A percentile compares a stretch with the other conserved stretches of the same genome.
Evolutionary conservation across 176 grass and related monocot species (phyloP).

Genomic region (Ensete glaucum): DNA sequence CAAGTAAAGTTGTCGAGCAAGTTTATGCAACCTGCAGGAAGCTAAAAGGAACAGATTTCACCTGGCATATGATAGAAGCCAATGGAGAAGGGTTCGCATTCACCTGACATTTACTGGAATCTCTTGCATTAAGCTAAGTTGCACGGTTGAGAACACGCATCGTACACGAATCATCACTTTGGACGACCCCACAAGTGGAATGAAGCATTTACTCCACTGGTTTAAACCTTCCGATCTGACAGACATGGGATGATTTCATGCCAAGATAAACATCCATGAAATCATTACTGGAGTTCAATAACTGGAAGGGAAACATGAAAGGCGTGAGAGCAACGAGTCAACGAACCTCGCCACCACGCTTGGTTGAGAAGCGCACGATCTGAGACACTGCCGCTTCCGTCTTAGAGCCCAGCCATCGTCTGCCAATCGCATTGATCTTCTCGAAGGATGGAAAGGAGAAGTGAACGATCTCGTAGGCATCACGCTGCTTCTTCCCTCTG

Average conservation of each 20-base stretch:
- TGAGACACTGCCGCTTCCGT: conserved; percentile 32
- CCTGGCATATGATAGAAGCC: no score
- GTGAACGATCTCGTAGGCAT: conserved; percentile 69
- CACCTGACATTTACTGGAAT: conserved; percentile 69
- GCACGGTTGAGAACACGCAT: conserved; percentile 28
- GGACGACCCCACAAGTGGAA: conserved; percentile 67
- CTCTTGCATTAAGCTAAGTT: conserved; percentile 73
- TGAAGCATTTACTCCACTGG: conserved; percentile 51
- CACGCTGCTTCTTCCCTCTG: conserved; percentile 41
- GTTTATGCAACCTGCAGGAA: not conserved
- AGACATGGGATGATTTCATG: not conserved
- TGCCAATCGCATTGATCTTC: conserved; percentile 10
- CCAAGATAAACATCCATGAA: not conserved
- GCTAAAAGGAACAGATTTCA: not conserved
- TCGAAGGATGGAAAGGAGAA: conserved; percentile 56
- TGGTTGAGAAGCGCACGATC: conserved; percentile 92
- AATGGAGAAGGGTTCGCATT: not conserved
- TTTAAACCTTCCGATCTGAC: conserved; percentile 64
- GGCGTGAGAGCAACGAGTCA: not conserved
- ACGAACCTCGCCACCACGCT: conserved; percentile 67
- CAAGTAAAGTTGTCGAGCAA: not conserved
- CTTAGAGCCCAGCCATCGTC: conserved; percentile 33
- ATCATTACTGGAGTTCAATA: not conserved
- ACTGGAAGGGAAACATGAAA: not conserved
- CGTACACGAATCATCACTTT: conserved; percentile 67